phyloP scores from a whole-genome alignment of 768 basidiomycete genomes.

The Neoboletus brunneissimus region DNA sequence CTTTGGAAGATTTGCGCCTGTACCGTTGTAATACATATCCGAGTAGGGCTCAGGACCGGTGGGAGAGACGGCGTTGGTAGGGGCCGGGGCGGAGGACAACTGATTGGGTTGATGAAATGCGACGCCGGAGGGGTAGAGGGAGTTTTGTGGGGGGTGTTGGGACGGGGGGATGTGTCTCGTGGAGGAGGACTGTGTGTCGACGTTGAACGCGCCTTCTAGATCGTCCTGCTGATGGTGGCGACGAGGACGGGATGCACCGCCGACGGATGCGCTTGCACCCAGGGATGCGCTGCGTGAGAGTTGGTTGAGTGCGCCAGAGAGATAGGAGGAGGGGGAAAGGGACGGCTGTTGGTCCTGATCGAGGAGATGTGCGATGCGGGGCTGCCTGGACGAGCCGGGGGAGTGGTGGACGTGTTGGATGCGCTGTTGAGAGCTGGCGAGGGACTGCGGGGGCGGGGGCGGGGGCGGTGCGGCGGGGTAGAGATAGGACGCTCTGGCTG shows the following conservation, averaged over 20 bases:
- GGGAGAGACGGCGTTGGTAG: slow-evolving; percentile 37
- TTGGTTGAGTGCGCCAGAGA: slow-evolving; percentile 49
- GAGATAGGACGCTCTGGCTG: slow-evolving; percentile 51
- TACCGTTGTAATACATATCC: slow-evolving; percentile 62
- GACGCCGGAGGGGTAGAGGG: slow-evolving; percentile 59
- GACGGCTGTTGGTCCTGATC: slow-evolving; percentile 57
- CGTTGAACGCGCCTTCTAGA: slow-evolving; percentile 52
- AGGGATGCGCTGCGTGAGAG: slow-evolving; percentile 69
- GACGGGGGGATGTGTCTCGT: slow-evolving; percentile 29
- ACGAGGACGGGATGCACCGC: slow-evolving; percentile 45
- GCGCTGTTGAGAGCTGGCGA: slow-evolving; percentile 42
- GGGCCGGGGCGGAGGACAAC: slow-evolving; percentile 29
- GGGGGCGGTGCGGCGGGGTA: slow-evolving; percentile 40
- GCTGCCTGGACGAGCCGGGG: slow-evolving; percentile 46
- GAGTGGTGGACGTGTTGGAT: slow-evolving; percentile 51
- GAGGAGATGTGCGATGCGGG: slow-evolving; percentile 63
- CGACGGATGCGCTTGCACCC: slow-evolving; percentile 43
- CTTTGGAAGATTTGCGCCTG: slow-evolving; percentile 50
- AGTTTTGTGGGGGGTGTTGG: slow-evolving; percentile 40
- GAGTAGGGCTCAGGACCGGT: slow-evolving; percentile 46
- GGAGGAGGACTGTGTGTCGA: slow-evolving; percentile 27
- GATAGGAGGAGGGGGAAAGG: slow-evolving; percentile 46
- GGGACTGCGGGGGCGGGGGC: slow-evolving; percentile 48
- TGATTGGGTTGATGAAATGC: slow-evolving; percentile 55
- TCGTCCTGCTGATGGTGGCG: slow-evolving; percentile 72